Evolutionary conservation across 495 filamentous ascomycete genomes (phyloP).

Genomic region (Xeromyces bisporus): DNA sequence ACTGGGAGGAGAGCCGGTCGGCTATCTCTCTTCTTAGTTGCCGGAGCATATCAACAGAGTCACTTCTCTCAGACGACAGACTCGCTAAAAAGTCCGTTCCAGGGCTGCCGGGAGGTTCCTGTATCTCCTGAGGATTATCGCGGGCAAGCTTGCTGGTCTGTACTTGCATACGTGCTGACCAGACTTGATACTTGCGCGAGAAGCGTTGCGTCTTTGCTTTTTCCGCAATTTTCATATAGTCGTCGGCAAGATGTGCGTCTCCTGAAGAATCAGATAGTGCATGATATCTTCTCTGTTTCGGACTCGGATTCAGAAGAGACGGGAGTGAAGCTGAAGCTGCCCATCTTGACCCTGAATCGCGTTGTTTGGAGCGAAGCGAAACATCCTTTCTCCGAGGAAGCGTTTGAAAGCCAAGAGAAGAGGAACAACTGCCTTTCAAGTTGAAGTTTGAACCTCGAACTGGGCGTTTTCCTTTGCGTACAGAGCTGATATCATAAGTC

Average conservation of each 20-base stretch:
- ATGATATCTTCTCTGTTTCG: background rate
- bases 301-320: conserved; percentile 1
- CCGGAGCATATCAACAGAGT: background rate
- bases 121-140: conserved; percentile 6
- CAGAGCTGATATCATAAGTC: no score
- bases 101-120: conserved; percentile 25
- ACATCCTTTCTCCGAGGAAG: no score
- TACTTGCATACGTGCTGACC: conserved; percentile 25
- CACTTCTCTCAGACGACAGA: conserved; percentile 7
- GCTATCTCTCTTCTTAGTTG: background rate
- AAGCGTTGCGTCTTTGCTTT: background rate
- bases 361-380: no score
- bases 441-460: background rate
- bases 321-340: conserved; percentile 7
- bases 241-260: background rate
- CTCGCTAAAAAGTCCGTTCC: conserved; percentile 13
- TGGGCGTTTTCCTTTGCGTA: background rate
- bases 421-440: no score
- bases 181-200: conserved; percentile 14
- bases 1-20: background rate
- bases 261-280: background rate
- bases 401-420: no score
- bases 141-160: conserved; percentile 4
- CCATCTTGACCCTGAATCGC: background rate
- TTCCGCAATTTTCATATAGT: background rate